Evolutionary conservation across 2,329 filamentous ascomycete genomes (phyloP).

Genomic region (Fusarium hostae): DNA sequence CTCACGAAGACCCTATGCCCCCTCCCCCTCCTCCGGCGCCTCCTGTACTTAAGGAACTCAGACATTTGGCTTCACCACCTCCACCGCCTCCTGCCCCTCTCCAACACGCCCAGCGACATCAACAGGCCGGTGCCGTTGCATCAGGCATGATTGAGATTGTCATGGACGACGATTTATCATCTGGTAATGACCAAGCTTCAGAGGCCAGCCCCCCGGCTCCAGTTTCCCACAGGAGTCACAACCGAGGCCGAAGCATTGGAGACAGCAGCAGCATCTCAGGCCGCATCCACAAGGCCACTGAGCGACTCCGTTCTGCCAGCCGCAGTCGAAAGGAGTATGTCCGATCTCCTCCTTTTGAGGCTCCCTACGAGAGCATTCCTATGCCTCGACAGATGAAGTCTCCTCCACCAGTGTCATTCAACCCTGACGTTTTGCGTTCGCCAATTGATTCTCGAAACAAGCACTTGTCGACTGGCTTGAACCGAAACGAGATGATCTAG

Average conservation of each 20-base stretch:
- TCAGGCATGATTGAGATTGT: slow-evolving; percentile 73
- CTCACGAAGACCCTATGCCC: slow-evolving; percentile 61
- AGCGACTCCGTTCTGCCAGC: slow-evolving; percentile 69
- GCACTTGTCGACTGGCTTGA: slow-evolving; percentile 62
- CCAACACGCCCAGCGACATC: slow-evolving; percentile 55
- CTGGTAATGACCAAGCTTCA: slow-evolving; percentile 34
- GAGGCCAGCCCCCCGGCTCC: slow-evolving; percentile 44
- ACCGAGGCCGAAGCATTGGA: slow-evolving; percentile 66
- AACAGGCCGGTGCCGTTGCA: slow-evolving; percentile 58
- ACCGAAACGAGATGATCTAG: slow-evolving; percentile 67
- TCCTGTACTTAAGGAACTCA: slow-evolving; percentile 69
- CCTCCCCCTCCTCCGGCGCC: slow-evolving; percentile 64
- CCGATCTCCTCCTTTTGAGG: slow-evolving; percentile 45
- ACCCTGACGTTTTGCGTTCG: slow-evolving; percentile 51
- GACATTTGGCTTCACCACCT: slow-evolving; percentile 69
- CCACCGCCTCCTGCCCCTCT: slow-evolving; percentile 71
- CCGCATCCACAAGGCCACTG: slow-evolving; percentile 67
- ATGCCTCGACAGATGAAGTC: slow-evolving; percentile 47
- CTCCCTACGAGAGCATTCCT: slow-evolving; percentile 57
- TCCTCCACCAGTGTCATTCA: slow-evolving; percentile 53
- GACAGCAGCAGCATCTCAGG: slow-evolving; percentile 63
- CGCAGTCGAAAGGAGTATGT: slow-evolving; percentile 60
- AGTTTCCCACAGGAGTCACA: slow-evolving; percentile 61
- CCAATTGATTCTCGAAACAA: slow-evolving; percentile 50
- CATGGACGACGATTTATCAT: slow-evolving; percentile 67